Conservation (phyloP, 495 filamentous ascomycete genomes). For the Pyronema omphalodes region DNA sequence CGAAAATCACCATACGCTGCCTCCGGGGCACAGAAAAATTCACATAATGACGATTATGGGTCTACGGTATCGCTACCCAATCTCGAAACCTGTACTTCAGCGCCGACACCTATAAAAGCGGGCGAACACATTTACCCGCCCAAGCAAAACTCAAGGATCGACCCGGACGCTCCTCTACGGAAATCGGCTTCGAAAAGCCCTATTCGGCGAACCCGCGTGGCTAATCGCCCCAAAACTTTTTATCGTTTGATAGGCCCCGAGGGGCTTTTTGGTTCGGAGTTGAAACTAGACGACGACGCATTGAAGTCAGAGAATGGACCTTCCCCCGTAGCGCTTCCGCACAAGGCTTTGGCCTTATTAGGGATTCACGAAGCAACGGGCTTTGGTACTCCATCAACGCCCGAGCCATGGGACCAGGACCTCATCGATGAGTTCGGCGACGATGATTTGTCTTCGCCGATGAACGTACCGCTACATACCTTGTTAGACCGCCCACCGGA, state of each 20-base stretch:
- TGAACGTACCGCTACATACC: neutral
- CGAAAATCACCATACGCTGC: neutral
- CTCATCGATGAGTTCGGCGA: neutral
- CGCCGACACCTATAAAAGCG: neutral
- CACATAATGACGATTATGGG: neutral
- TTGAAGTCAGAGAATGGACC: neutral
- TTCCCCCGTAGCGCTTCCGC: constrained; percentile 4
- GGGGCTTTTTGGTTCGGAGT: neutral
- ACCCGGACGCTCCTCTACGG: neutral
- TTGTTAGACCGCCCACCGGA: neutral
- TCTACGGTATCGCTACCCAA: constrained; percentile 3
- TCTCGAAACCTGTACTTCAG: neutral
- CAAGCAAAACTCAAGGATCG: neutral
- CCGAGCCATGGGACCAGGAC: neutral
- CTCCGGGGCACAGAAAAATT: neutral
- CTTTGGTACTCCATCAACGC: constrained; percentile 1
- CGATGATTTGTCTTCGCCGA: neutral
- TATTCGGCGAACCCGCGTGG: neutral
- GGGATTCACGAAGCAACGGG: neutral
- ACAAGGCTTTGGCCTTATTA: constrained; percentile 6
- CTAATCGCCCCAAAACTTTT: neutral
- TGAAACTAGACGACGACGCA: neutral
- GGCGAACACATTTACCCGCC: neutral
- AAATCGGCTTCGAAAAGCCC: neutral
- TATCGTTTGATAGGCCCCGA: constrained; percentile 1